Evolutionary conservation across 169 alveolate genomes (phyloP).

Genomic region (Plasmodium ovale): DNA sequence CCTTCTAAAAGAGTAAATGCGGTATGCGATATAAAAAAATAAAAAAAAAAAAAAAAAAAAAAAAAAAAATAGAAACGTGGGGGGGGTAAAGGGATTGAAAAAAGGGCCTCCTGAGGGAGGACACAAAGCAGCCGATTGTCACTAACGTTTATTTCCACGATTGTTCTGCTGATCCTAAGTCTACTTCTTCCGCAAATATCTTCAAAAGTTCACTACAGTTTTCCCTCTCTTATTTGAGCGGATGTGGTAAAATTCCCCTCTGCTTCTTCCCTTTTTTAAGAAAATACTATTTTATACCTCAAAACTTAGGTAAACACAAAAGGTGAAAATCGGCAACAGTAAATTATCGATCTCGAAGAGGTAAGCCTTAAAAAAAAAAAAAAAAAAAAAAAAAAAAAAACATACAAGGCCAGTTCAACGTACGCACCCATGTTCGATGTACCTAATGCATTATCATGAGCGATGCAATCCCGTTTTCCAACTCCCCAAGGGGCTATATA

Average conservation of each 20-base stretch:
- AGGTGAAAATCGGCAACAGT: constrained; percentile 39
- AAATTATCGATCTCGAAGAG: constrained; percentile 58
- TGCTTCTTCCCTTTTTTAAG: no score
- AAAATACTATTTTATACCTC: constrained; percentile 46
- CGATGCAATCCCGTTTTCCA: no score
- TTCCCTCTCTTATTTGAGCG: neutral
- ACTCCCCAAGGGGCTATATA: no score
- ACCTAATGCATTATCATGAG: no score
- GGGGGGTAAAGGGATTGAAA: neutral
- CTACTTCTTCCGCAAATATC: no score
- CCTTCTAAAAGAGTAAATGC: no score
- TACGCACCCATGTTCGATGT: no score
- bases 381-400: constrained; percentile 4
- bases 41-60: neutral
- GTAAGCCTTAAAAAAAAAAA: constrained; percentile 54
- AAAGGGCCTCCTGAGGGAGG: neutral
- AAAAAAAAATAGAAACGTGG: neutral
- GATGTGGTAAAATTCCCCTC: no score
- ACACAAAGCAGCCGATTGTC: neutral
- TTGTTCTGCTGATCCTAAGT: no score
- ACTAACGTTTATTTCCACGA: no score
- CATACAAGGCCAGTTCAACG: constrained; percentile 4
- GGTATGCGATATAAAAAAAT: neutral
- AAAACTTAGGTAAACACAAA: constrained; percentile 51
- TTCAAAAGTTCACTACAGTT: no score